Evolutionary conservation across 805 yeast species (phyloP), one percentile per base, ranked within the genome.

Genomic region (Candida anglica): DNA sequence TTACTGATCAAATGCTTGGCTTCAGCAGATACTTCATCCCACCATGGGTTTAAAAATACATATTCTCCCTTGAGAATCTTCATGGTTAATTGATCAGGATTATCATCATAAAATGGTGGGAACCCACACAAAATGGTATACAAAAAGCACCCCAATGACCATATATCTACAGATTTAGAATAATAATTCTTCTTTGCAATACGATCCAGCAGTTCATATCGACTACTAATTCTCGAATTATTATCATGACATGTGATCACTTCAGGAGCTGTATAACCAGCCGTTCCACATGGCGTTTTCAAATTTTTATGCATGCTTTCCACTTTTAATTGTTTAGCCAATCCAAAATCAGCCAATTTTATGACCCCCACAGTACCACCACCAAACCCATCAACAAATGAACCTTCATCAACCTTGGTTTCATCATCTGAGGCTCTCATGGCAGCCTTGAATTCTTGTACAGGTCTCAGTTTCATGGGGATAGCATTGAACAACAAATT

Each of bases 1-100:
- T 74, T 77, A 3, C 73, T 58, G 10, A 85, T 85, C 47, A 85
- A 71, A 46, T 73, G 72, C 50, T 83, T 85, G 18, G 88, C 89
- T 23, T 79, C 86, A 25, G 53, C 58, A 32, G 81, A 71, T 22
- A 85, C 81, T 52, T 85, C 94, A 57, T 84, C 93, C 86, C 93
- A 85, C 95, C 95, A 85, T 2, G 95, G 95, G 39, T 73, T 63
- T 34, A 85, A 63, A 52, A 83, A 85, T n/a, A 76, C 73, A 56
- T 73, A 85, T 37, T 83, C 80, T 22, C 93, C 94, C 30, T 67
- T 68, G 9, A 83, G 67, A 20, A 83, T 86, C 53, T 84, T 85
- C 35, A 71, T 70, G 3, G 88, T 79, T 29, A 85, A 63, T 32
- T 66, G 68, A 41, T 69, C 68, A 3, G 78, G 69, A 47, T 82